Conservation (phyloP, 108 stramenopile genomes). For the Aurantiochytrium sp. region DNA sequence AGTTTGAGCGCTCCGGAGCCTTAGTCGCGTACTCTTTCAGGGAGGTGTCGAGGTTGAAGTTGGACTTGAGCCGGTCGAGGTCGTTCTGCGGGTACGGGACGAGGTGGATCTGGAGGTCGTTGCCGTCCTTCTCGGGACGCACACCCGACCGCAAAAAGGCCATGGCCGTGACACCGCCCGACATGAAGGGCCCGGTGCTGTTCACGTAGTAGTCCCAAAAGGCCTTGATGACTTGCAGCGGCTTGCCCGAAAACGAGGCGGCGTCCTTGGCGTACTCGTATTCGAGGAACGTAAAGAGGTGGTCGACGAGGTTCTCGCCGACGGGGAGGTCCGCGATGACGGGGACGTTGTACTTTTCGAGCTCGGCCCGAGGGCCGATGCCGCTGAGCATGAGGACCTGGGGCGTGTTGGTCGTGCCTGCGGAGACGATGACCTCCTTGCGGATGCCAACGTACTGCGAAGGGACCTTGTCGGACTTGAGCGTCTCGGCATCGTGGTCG, state of each 20-base stretch:
- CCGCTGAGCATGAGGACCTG: conserved; percentile 64
- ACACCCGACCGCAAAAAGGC: conserved; percentile 21
- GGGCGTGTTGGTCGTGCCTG: conserved; percentile 64
- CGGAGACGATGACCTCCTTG: conserved; percentile 63
- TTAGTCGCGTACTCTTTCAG: neutral
- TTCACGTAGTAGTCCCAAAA: neutral
- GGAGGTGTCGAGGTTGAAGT: neutral
- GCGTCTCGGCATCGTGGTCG: neutral
- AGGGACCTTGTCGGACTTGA: neutral
- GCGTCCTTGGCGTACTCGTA: neutral
- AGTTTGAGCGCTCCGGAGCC: neutral
- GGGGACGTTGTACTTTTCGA: conserved; percentile 41
- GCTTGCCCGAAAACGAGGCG: neutral
- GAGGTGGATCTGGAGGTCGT: conserved; percentile 1
- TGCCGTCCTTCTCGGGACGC: neutral
- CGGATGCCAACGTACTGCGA: neutral
- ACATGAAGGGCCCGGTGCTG: neutral
- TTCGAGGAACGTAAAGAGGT: conserved; percentile 32
- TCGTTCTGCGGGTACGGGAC: neutral
- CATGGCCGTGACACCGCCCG: neutral
- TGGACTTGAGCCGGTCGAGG: neutral
- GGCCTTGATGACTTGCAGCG: neutral
- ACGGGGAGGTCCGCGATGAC: conserved; percentile 48
- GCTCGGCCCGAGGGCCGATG: conserved; percentile 50
- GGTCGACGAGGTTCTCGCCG: conserved; percentile 61